Evolutionary conservation across 2,329 filamentous ascomycete genomes (phyloP).

Genomic region (Hypoxylon sp.): DNA sequence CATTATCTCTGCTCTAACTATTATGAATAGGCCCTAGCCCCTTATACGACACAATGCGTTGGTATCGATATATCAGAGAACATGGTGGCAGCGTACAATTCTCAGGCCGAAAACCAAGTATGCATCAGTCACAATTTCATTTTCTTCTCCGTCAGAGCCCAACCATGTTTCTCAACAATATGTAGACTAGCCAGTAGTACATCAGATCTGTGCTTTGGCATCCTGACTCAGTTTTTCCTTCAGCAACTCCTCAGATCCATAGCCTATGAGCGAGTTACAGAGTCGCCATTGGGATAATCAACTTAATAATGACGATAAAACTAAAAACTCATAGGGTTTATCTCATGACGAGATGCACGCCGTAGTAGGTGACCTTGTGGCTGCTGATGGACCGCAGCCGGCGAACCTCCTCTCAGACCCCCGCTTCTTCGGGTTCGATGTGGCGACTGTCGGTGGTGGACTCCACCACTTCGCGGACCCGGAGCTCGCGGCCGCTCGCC

Average conservation of each 20-base stretch:
- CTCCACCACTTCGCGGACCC: slow-evolving; percentile 80
- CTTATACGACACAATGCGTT: slow-evolving; percentile 73
- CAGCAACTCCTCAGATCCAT: background rate
- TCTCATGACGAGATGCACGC: slow-evolving; percentile 68
- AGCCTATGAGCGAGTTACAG: background rate
- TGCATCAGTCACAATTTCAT: slow-evolving; percentile 29
- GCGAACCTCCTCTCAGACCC: slow-evolving; percentile 70
- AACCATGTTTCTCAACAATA: too few relatives aligned
- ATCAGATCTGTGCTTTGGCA: background rate
- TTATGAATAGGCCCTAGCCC: slow-evolving; percentile 67
- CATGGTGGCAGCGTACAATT: slow-evolving; percentile 79
- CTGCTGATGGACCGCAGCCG: slow-evolving; percentile 59
- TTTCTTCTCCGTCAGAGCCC: background rate
- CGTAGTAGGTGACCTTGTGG: slow-evolving; percentile 71
- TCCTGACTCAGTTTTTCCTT: background rate
- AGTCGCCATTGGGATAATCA: background rate
- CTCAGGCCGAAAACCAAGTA: slow-evolving; percentile 69
- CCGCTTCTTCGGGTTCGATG: slow-evolving; percentile 78
- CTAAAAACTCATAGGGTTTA: slow-evolving; percentile 60
- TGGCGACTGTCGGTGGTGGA: slow-evolving; percentile 73
- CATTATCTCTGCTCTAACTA: slow-evolving; percentile 14
- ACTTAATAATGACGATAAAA: background rate
- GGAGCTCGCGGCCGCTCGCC: slow-evolving; percentile 68
- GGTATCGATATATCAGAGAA: slow-evolving; percentile 80
- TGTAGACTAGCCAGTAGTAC: background rate